Conservation (phyloP, 2,329 filamentous ascomycete genomes). For the Whalleya microplaca region DNA sequence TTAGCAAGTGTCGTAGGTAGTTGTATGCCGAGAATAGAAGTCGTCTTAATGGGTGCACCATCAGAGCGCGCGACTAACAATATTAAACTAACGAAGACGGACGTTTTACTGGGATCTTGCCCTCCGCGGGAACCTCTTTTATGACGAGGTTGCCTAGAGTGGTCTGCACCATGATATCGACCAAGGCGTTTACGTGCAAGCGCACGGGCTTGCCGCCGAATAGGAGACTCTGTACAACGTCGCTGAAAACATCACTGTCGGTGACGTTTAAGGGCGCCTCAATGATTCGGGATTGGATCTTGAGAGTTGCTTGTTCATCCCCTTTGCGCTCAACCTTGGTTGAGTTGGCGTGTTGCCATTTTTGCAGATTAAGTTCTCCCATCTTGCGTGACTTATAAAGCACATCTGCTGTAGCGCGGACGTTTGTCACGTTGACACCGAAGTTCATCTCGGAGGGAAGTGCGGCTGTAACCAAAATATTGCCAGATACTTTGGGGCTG, state of each 20-base stretch:
- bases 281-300: conserved; percentile 75
- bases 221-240: conserved; percentile 79
- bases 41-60: conserved; percentile 27
- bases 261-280: conserved; percentile 84
- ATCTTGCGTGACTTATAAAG: conserved; percentile 79
- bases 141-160: conserved; percentile 80
- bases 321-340: conserved; percentile 64
- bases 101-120: conserved; percentile 91
- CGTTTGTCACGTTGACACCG: conserved; percentile 73
- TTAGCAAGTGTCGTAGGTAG: conserved; percentile 38
- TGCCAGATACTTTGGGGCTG: conserved; percentile 80
- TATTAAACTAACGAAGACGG: conserved; percentile 65
- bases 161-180: conserved; percentile 83
- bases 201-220: conserved; percentile 73
- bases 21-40: conserved; percentile 23
- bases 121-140: conserved; percentile 82
- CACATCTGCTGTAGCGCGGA: conserved; percentile 79
- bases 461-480: conserved; percentile 76
- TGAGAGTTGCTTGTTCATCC: conserved; percentile 64
- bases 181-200: conserved; percentile 75
- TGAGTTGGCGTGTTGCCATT: conserved; percentile 87
- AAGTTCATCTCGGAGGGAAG: conserved; percentile 89
- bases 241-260: conserved; percentile 75
- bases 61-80: conserved; percentile 42
- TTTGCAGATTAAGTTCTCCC: conserved; percentile 74